These are phyloP conservation scores for Garcia nutans DNA, from an alignment of 345 rosid species.

Conservation along the genomic window DNA sequence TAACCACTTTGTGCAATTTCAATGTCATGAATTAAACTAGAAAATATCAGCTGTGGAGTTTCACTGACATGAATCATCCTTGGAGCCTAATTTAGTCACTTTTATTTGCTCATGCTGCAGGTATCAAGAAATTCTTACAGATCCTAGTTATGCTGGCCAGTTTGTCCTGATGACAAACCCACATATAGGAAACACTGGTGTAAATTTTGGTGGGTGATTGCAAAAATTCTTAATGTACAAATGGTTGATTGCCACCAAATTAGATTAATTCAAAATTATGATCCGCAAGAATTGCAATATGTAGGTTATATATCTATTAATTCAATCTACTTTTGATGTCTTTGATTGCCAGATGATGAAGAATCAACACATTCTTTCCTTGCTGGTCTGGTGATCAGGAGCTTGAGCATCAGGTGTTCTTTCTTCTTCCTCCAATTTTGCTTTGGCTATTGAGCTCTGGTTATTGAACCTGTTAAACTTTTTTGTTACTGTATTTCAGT, in stretches of 20 bases:
- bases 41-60: not conserved
- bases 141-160: conserved; percentile 96
- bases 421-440: conserved; percentile 5
- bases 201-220: conserved; percentile 65
- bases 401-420: conserved; percentile 63
- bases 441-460: not conserved
- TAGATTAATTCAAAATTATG: too few relatives aligned
- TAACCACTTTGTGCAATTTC: not conserved
- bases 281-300: too few relatives aligned
- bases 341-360: conserved; percentile 66
- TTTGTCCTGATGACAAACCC: conserved; percentile 98
- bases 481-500: conserved; percentile 37
- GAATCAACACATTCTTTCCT: conserved; percentile 85
- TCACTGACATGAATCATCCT: not conserved
- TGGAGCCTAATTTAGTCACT: not conserved
- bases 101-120: conserved; percentile 35
- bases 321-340: conserved; percentile 13
- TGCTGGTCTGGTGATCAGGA: conserved; percentile 85
- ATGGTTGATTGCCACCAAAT: too few relatives aligned
- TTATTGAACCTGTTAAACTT: not conserved
- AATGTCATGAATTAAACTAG: not conserved
- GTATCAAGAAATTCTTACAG: conserved; percentile 97
- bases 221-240: too few relatives aligned
- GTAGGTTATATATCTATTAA: not conserved
- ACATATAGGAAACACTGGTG: conserved; percentile 95